Evolutionary conservation across 345 rosid species (phyloP), one percentile per base, ranked within the genome.

Genomic region (Eucalyptus coolabah): DNA sequence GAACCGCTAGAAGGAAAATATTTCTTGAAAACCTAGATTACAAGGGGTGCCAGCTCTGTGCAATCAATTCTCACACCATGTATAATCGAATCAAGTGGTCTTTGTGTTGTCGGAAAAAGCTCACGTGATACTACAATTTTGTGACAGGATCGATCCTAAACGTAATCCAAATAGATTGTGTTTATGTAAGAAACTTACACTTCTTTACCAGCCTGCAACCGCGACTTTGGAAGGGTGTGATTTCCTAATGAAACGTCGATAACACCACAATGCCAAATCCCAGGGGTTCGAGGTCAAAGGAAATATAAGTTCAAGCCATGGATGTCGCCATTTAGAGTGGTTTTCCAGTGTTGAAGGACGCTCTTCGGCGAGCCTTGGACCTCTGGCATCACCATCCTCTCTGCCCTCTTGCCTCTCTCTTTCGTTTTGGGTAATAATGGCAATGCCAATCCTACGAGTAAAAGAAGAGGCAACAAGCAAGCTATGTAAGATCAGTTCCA

Each of bases 61-160:
- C 15, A 59, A 11, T 59, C 30, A 59, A 26, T 59, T 59, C 65
- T 59, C n/a, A 26, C n/a, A 24, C 14, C 14, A 59, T 12, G 14
- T 2, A 24, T 59, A 59, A 59, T 59, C 7, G 4, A 24, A 59
- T 59, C n/a, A 5, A 59, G n/a, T 59, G 65, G 65, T 24, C 1
- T 93, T 8, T 10, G 98, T 98, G 89, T 96, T 94, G 56, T 95
- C 95, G 87, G 98, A 95, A 42, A 97, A 89, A 92, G 88, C 91
- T 91, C 96, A 96, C 89, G 63, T 56, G 12, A 56, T 56, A 56
- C 65, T 59, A 59, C 65, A 59, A 59, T 59, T 59, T 26, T 5
- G 65, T 59, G 24, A 24, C 30, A 24, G 15, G 7, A 24, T 24
- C 14, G 0, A 59, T 0, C 14, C n/a, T 26, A 9, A 26, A 59